Percentiles rank a stretch among this genome's conserved stretches.
phyloP scores from a whole-genome alignment of 768 basidiomycete genomes.

The Clitopilus hobsonii region DNA sequence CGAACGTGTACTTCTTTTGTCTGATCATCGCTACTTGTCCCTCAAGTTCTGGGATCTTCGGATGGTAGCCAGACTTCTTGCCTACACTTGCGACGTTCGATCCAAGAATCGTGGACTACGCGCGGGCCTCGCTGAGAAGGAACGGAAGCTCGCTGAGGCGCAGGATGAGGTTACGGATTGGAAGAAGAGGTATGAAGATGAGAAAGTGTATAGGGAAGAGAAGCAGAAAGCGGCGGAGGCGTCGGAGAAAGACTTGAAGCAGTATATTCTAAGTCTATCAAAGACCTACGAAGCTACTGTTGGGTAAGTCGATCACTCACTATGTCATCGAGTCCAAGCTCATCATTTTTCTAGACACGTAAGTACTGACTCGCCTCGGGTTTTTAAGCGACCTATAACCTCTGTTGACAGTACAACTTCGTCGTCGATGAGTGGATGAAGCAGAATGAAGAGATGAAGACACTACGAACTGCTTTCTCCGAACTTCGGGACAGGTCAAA shows the following conservation, averaged over 20 bases:
- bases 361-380: constrained; percentile 12
- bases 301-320: constrained; percentile 27
- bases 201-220: constrained; percentile 15
- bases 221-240: constrained; percentile 29
- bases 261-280: constrained; percentile 44
- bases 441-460: constrained; percentile 23
- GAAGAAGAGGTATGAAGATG: constrained; percentile 42
- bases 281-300: constrained; percentile 34
- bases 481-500: constrained; percentile 3
- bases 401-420: constrained; percentile 23
- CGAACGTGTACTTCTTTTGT: neutral
- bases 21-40: neutral
- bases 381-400: constrained; percentile 2
- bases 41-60: neutral
- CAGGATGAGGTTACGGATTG: constrained; percentile 33
- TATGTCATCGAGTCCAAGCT: neutral
- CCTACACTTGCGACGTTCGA: constrained; percentile 6
- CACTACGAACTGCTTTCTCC: constrained; percentile 12
- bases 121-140: too few relatives aligned
- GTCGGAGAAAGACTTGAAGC: constrained; percentile 49
- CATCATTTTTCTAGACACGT: constrained; percentile 21
- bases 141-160: constrained; percentile 25
- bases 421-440: constrained; percentile 24
- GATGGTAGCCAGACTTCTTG: constrained; percentile 1
- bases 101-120: neutral